Conservation (phyloP, 352 stramenopile species). For the Phytophthora syringae region DNA sequence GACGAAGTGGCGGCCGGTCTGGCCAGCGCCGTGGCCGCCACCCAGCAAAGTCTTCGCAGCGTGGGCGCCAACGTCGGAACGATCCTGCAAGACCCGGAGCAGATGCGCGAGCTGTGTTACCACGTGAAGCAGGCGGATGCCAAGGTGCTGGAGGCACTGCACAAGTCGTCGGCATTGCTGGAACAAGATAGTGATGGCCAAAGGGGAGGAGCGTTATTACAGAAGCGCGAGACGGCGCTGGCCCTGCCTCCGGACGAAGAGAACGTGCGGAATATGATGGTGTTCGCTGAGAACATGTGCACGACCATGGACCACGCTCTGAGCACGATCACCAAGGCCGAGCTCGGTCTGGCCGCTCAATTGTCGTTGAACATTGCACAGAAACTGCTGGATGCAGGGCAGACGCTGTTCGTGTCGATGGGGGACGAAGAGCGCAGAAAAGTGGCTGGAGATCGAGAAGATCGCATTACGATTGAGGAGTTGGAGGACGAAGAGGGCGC, state of each 20-base stretch:
- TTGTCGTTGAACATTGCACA: constrained; percentile 79
- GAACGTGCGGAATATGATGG: constrained; percentile 77
- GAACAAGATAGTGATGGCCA: constrained; percentile 17
- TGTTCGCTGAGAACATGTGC: constrained; percentile 80
- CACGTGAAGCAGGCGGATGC: constrained; percentile 58
- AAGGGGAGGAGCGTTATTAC: constrained; percentile 12
- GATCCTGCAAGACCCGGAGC: constrained; percentile 69
- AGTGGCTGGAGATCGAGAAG: constrained; percentile 40
- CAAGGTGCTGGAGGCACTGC: constrained; percentile 53
- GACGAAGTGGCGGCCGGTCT: constrained; percentile 62
- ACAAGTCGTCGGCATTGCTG: constrained; percentile 31
- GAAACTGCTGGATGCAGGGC: constrained; percentile 71
- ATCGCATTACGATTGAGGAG: constrained; percentile 82
- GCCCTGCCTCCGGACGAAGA: constrained; percentile 56
- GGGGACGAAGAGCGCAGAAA: constrained; percentile 66
- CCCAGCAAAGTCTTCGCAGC: constrained; percentile 67
- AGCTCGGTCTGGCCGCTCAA: constrained; percentile 69
- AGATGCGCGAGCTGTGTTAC: constrained; percentile 63
- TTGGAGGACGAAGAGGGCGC: constrained; percentile 42
- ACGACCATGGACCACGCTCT: constrained; percentile 75
- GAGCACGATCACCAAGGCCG: constrained; percentile 75
- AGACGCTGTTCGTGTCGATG: constrained; percentile 75
- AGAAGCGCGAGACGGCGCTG: constrained; percentile 19
- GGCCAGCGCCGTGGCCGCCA: constrained; percentile 60
- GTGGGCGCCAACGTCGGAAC: constrained; percentile 59